These are phyloP conservation scores for Dorcoceras hygrometricum DNA, from an alignment of 257 asterid species.

Conservation along the genomic window DNA sequence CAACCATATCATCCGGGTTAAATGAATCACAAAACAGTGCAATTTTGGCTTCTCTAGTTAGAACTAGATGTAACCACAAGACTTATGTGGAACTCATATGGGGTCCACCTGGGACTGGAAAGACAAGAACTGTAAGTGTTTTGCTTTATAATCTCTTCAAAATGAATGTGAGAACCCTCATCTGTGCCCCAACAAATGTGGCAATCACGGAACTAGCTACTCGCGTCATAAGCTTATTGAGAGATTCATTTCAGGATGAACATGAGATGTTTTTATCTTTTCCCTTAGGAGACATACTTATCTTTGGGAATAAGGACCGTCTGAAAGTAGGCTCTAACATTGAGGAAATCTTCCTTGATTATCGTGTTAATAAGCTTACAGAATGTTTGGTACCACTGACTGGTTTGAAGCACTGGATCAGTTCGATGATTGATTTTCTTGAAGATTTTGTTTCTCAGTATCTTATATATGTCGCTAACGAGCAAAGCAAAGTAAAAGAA, in stretches of 20 bases:
- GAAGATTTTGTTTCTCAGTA: slow-evolving; percentile 37
- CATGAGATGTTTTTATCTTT: slow-evolving; percentile 4
- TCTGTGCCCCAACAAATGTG: slow-evolving; percentile 64
- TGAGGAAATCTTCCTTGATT: slow-evolving; percentile 38
- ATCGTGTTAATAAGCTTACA: slow-evolving; percentile 37
- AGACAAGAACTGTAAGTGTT: slow-evolving; percentile 41
- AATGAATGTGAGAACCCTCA: slow-evolving; percentile 42
- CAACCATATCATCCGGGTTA: slow-evolving; percentile 22
- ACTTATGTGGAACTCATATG: slow-evolving; percentile 38
- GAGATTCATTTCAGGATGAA: slow-evolving; percentile 20
- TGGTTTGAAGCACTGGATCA: slow-evolving; percentile 37
- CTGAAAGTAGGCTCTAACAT: slow-evolving; percentile 33
- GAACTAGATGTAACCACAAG: slow-evolving; percentile 25
- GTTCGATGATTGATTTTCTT: slow-evolving; percentile 37
- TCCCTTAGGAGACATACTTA: slow-evolving; percentile 40
- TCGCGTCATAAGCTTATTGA: slow-evolving; percentile 31
- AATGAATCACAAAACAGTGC: slow-evolving; percentile 48
- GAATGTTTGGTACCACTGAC: slow-evolving; percentile 30
- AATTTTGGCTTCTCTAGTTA: slow-evolving; percentile 30
- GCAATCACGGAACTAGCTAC: slow-evolving; percentile 58
- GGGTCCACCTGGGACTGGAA: slow-evolving; percentile 78
- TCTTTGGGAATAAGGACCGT: slow-evolving; percentile 42
- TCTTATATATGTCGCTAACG: slow-evolving; percentile 30
- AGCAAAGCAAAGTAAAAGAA: slow-evolving; percentile 24
- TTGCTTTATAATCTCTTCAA: slow-evolving; percentile 36